Base-by-base conservation (phyloP, 2,329 filamentous ascomycete genomes). In the Hymenoscyphus fructigenus region DNA sequence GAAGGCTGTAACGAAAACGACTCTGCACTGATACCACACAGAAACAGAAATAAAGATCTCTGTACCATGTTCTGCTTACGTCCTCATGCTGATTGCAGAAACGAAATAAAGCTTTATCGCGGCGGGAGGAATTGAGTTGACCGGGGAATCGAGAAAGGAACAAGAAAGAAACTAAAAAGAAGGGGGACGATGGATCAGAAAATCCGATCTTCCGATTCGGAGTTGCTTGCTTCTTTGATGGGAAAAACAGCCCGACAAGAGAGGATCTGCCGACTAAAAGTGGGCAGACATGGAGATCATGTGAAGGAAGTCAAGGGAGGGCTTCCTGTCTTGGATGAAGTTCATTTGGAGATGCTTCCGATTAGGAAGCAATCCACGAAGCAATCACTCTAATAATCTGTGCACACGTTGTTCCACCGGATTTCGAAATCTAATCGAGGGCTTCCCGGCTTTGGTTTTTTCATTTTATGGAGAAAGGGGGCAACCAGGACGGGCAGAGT, bases 331-430 rank as follows among this genome's bases (percentile, higher is more conserved):
- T 62, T 12, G 60, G 60, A 9, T 32, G 7, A 36, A 29, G 10
- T 20, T 62, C 47, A 58, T 62, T 50, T 62, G 60, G 60, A 62
- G 23, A 62, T 58, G 60, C 32, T 62, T 56, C 60, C 23, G 6
- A 20, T 57, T 62, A 15, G 38, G 60, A 50, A 26, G 10, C 20
- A 50, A 23, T 50, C 44, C 44, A 50, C 44, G 59, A 47, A 53
- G 29, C 10, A 28, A 28, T 17, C 36, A 47, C 29, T 36, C 23
- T n/a, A 28, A 50, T 5, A 23, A 47, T 29, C 59, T 20, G 59
- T 53, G 59, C 38, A 50, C 44, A 20, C 20, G 17, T 47, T n/a
- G 12, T 44, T 34, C 26, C 57, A 57, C 53, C 53, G 26, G 57
- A n/a, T 14, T 28, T 29, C n/a, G 32, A 50, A 20, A 50, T 26